A percentile compares a stretch with the other conserved stretches of the same genome.
Evolutionary conservation across 1,284 basidiomycete species (phyloP).

Genomic region (Leccinum ambiguum): DNA sequence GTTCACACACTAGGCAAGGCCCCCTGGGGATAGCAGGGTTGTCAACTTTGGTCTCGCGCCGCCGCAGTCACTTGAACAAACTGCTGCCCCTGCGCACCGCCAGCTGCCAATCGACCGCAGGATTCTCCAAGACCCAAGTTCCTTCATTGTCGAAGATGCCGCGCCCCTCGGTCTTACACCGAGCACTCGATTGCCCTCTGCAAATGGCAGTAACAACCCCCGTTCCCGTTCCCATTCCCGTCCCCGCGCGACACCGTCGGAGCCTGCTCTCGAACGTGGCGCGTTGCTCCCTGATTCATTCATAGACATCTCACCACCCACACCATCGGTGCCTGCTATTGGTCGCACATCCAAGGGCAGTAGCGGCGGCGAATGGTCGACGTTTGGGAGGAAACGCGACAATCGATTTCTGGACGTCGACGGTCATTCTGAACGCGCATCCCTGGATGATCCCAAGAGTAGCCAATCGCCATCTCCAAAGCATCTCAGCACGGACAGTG

Average conservation of each 20-base stretch:
- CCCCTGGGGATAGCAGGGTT: too few species aligned
- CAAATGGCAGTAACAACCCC: conserved; percentile 8
- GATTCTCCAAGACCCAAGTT: conserved; percentile 33
- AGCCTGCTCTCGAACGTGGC: conserved; percentile 4
- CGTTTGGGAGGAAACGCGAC: conserved; percentile 39
- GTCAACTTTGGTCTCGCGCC: too few species aligned
- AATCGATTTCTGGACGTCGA: conserved; percentile 18
- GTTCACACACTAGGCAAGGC: too few species aligned
- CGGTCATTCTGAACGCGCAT: conserved; percentile 15
- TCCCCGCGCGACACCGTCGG: background rate
- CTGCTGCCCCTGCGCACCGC: background rate
- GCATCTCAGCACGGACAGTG: conserved; percentile 18
- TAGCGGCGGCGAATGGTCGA: conserved; percentile 40
- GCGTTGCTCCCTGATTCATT: conserved; percentile 8
- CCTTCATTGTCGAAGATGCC: conserved; percentile 18
- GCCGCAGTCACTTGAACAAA: background rate
- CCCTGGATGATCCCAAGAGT: conserved; percentile 13
- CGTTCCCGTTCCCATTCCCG: background rate
- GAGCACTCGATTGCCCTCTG: conserved; percentile 26
- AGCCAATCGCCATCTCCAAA: conserved; percentile 22
- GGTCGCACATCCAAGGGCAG: conserved; percentile 30
- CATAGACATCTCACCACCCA: conserved; percentile 15
- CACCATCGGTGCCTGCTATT: conserved; percentile 15
- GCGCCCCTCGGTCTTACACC: conserved; percentile 31
- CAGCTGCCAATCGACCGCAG: conserved; percentile 23